Conservation (phyloP, 2,329 filamentous ascomycete genomes). For the Sarocladium strictum region DNA sequence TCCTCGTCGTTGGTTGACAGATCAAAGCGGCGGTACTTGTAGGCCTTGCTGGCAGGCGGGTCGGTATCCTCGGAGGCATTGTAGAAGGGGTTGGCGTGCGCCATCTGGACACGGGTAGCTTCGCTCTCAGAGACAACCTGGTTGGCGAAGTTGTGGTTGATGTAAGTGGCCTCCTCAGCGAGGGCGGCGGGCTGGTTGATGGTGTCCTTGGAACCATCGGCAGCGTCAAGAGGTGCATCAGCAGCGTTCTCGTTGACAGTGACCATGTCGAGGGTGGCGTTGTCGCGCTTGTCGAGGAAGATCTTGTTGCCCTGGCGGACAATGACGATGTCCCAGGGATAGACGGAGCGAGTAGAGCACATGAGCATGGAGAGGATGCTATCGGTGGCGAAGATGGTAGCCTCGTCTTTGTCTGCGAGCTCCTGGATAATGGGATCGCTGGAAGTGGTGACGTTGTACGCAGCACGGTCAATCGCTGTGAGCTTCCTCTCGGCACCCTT, state of each 20-base stretch:
- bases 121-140: slow-evolving; percentile 87
- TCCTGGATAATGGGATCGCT: slow-evolving; percentile 96
- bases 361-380: slow-evolving; percentile 98
- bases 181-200: slow-evolving; percentile 93
- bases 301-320: slow-evolving; percentile 91
- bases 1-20: slow-evolving; percentile 92
- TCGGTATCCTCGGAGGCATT: slow-evolving; percentile 89
- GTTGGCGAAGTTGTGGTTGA: slow-evolving; percentile 99
- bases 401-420: slow-evolving; percentile 90
- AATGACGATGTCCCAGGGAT: slow-evolving; percentile 98
- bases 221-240: slow-evolving; percentile 85
- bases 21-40: slow-evolving; percentile 98
- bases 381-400: slow-evolving; percentile 93
- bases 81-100: slow-evolving; percentile 94
- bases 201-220: slow-evolving; percentile 86
- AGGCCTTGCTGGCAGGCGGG: slow-evolving; percentile 89
- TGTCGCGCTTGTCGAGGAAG: slow-evolving; percentile 97
- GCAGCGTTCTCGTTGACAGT: slow-evolving; percentile 98
- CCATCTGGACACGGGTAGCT: slow-evolving; percentile 72
- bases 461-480: slow-evolving; percentile 82
- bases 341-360: slow-evolving; percentile 94
- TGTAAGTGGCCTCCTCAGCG: slow-evolving; percentile 96
- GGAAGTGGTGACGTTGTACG: slow-evolving; percentile 97
- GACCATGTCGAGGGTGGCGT: slow-evolving; percentile 90
- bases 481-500: slow-evolving; percentile 86